A percentile compares a stretch with the other conserved stretches of the same genome.
These are phyloP conservation scores for Lichtheimia corymbifera DNA, from an alignment of 371 early-diverging fungal genomes.

Conservation along the genomic window DNA sequence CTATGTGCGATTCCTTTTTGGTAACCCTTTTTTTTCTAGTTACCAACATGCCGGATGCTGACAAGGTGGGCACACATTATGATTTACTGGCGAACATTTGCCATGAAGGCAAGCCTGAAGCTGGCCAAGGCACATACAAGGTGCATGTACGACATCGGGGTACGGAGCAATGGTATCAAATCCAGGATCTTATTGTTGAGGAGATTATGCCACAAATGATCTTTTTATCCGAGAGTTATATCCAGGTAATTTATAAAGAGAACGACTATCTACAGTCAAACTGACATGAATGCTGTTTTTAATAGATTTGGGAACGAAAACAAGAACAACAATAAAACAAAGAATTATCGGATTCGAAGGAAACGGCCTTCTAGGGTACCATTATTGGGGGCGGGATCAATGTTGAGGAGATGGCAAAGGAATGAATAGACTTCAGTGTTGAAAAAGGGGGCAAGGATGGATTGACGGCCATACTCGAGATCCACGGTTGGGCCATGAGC, in stretches of 20 bases:
- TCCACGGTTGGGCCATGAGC: conserved; percentile 76
- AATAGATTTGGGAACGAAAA: conserved; percentile 34
- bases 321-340: not conserved
- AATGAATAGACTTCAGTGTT: conserved; percentile 44
- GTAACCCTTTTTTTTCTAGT: conserved; percentile 26
- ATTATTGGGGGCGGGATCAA: conserved; percentile 36
- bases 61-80: conserved; percentile 63
- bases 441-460: conserved; percentile 28
- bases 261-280: conserved; percentile 11
- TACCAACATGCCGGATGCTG: conserved; percentile 49
- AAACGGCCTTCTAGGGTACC: conserved; percentile 22
- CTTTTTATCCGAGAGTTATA: conserved; percentile 88
- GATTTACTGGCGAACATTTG: conserved; percentile 91
- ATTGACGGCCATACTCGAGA: conserved; percentile 8
- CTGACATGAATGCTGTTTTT: conserved; percentile 1
- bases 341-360: not conserved
- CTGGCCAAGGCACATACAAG: conserved; percentile 76
- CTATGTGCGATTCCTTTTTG: not conserved
- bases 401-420: conserved; percentile 26
- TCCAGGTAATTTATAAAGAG: conserved; percentile 66
- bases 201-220: conserved; percentile 95
- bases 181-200: conserved; percentile 93
- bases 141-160: conserved; percentile 81
- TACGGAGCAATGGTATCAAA: conserved; percentile 91
- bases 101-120: conserved; percentile 83